Base-by-base conservation (phyloP, 176 grass and related monocot genomes). In the Tillandsia fasciculata region DNA sequence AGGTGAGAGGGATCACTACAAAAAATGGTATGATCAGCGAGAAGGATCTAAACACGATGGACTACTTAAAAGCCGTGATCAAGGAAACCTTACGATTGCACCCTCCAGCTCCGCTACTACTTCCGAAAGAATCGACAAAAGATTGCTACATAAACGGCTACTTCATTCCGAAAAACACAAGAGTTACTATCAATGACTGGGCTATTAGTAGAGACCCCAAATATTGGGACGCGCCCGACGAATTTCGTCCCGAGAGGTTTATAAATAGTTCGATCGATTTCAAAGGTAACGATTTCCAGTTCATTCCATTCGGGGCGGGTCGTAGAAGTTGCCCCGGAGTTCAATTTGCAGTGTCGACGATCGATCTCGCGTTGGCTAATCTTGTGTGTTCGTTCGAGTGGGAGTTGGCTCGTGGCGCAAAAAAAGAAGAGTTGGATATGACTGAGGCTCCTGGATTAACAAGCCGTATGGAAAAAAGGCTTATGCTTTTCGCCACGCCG, bases 301-400 rank as follows among this genome's bases (percentile, higher is more conserved):
- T 78, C 8, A 73, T 88, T 22, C 80, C 90, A 11, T 93, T 93
- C 47, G 86, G 90, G 6, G 68, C 70, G 0, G 90, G 90, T 4
- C 75, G 90, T 50, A 78, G 90, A 22, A 79, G 68, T 12, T 92
- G 90, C 2, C 82, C 85, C 0, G 89, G 72, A 33, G 81, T 75
- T 0, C 70, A 67, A 9, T 87, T 92, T 26, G 72, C 79, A 2
- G 12, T 8, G 11, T 14, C 82, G 0, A 26, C 57, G 0, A 4
- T 80, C 7, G 85, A 87, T 72, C 64, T 83, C 1, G 76, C 17
- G 2, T 72, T 87, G 10, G 85, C 77, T 7, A 80, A n/a, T 14
- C 12, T 87, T 0, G 6, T 87, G 12, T 66, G 59, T 10, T 50
- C 66, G 11, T 87, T 87, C 8, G 72, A 87, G 8, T 87, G 85